Evolutionary conservation across 2,329 filamentous ascomycete genomes (phyloP), one percentile per base, ranked within the genome.

Genomic region (Verticillium albo-atrum): DNA sequence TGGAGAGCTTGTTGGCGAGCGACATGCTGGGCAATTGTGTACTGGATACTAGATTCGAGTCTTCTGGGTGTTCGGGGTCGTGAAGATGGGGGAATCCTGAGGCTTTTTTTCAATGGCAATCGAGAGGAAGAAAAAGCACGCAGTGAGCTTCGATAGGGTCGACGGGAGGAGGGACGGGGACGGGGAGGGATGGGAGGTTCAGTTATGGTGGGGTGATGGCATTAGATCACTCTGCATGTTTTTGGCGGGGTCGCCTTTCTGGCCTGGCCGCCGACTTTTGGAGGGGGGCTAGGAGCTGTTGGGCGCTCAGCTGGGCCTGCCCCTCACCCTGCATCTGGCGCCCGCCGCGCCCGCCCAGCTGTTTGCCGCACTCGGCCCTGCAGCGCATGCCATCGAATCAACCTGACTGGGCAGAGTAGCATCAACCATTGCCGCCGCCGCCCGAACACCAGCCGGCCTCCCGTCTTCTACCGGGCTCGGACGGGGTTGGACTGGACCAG

Each of bases 1-100:
- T 97, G 68, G 92, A 91, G 71, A 99, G 91, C 86, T 99, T 99
- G 87, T 88, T 97, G 71, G 93, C 91, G 75, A 99, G 91, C 88
- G 95, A 98, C 95, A 99, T 99, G 62, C 71, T 87, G 73, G 65
- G 62, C 58, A 64, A 67, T 62, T 55, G n/a, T 61, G 54, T 57
- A 59, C 58, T 57, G 20, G 26, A 63, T 52, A 64, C 53, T 61
- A n/a, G n/a, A n/a, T n/a, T n/a, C n/a, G n/a, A n/a, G n/a, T n/a
- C 50, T 66, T 47, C 37, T 47, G 37, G n/a, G 37, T 23, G 37
- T 47, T n/a, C 17, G n/a, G n/a, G 37, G 50, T 26, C 23, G 65
- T 60, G 62, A 58, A 60, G 60, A 56, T 62, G 63, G 60, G 62
- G 63, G 59, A 63, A 66, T 63, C 66, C 65, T 59, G 57, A 64